These are phyloP conservation scores for Simmondsia chinensis DNA, from an alignment of 148 eudicot species.

Conservation along the genomic window DNA sequence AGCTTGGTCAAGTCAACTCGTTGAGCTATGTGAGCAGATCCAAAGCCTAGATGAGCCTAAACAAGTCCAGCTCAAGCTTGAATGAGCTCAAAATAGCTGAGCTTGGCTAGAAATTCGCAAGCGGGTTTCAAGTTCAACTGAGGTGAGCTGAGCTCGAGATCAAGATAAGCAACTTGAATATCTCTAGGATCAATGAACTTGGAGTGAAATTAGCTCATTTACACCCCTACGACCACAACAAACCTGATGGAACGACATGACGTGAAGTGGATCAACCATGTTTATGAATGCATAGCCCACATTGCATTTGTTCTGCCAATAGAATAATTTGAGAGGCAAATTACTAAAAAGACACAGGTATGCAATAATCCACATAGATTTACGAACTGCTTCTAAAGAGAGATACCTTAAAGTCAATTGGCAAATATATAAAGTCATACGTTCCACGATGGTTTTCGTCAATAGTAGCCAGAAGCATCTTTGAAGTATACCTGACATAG, in stretches of 20 bases:
- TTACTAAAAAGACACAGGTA: background rate
- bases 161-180: no score
- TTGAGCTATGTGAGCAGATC: no score
- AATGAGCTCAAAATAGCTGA: no score
- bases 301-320: constrained; percentile 71
- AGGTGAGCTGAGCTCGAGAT: no score
- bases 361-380: background rate
- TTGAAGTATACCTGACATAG: constrained; percentile 56
- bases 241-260: constrained; percentile 61
- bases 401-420: constrained; percentile 70
- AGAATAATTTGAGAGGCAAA: background rate
- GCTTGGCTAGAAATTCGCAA: no score
- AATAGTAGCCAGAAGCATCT: constrained; percentile 65
- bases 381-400: background rate
- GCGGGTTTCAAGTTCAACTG: no score
- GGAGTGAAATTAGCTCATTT: no score
- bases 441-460: constrained; percentile 63
- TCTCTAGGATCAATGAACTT: no score
- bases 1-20: no score
- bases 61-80: no score
- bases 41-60: no score
- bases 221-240: no score
- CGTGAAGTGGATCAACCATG: constrained; percentile 55
- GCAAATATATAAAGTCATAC: constrained; percentile 67
- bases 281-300: constrained; percentile 85